Evolutionary conservation across 176 grass and related monocot genomes (phyloP).

Genomic region (Themeda triandra): DNA sequence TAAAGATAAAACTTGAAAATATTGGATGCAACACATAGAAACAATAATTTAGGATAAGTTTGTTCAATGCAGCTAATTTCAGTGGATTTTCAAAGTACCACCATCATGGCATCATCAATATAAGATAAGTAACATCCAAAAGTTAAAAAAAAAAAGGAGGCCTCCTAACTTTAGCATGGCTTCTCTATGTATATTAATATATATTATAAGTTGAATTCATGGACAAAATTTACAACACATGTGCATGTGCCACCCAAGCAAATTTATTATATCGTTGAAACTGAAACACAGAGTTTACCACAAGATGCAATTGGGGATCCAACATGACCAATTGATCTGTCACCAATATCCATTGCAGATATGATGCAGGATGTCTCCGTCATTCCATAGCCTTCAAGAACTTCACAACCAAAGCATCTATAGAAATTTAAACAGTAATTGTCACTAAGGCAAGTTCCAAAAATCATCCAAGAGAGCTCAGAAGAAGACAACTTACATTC

Average conservation of each 20-base stretch:
- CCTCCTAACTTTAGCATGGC: not conserved
- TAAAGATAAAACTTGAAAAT: not conserved
- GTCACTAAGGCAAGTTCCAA: constrained; percentile 24
- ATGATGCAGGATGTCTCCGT: constrained; percentile 97
- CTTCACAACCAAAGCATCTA: constrained; percentile 80
- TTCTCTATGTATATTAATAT: not conserved
- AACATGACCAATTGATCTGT: constrained; percentile 82
- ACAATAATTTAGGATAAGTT: not conserved
- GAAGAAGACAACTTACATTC: constrained; percentile 62
- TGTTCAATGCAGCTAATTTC: not conserved
- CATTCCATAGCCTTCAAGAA: constrained; percentile 99
- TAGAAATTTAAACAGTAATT: not conserved
- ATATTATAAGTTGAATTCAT: not conserved
- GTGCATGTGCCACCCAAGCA: not conserved
- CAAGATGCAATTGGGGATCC: constrained; percentile 81
- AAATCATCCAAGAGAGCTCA: constrained; percentile 10
- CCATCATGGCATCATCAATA: not conserved
- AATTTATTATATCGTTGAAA: constrained; percentile 6
- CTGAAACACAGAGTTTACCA: constrained; percentile 48
- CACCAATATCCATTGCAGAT: constrained; percentile 63
- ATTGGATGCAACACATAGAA: not conserved
- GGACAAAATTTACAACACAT: not conserved
- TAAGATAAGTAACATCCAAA: not conserved
- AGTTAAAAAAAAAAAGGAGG: not conserved
- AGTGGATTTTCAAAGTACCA: not conserved